Base-by-base conservation (phyloP, 2,329 filamentous ascomycete genomes). In the Aspergillus candidus region DNA sequence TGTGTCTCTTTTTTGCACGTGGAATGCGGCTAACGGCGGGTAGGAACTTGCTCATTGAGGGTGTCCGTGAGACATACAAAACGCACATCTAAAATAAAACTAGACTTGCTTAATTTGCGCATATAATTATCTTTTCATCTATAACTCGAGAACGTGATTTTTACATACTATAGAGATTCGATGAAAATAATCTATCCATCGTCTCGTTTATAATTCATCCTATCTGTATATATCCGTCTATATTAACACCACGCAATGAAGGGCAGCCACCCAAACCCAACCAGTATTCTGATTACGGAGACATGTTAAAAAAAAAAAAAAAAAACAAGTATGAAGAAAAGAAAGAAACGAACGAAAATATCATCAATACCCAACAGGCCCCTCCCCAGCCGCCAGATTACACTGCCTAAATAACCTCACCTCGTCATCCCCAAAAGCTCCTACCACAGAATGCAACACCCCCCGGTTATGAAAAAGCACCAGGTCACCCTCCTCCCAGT, bases 401-500 rank as follows among this genome's bases (percentile, higher is more conserved):
- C 86, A 90, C 70, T 90, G 86, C 50, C 85, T 71, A 60, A 90
- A 89, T 47, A 90, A 62, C 35, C 86, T 69, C 29, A 88, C 79
- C 69, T 89, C 84, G n/a, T 84, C 77, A 38, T 82, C 77, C 6
- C 75, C 74, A 64, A 90, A 89, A 1, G 82, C 82, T 1, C 85
- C 86, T 0, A 87, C 84, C 2, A 90, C 86, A 3, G 78, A 83
- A 63, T 91, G 86, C 44, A 89, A 61, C 12, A 88, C 73, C 1
- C 85, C 86, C 8, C 84, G 78, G 59, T 90, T 90, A 63, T 90
- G 83, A 66, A 90, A 90, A 18, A 90, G 69, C 0, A 88, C 86
- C 45, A 88, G 66, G 58, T 89, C 86, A 4, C 85, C 85, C 59
- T 86, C 80, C 53, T 83, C 72, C 86, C 86, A 90, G 54, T 89